A percentile compares a stretch with the other conserved stretches of the same genome.
Evolutionary conservation across 768 basidiomycete genomes (phyloP).

Genomic region (Trametes elegans): DNA sequence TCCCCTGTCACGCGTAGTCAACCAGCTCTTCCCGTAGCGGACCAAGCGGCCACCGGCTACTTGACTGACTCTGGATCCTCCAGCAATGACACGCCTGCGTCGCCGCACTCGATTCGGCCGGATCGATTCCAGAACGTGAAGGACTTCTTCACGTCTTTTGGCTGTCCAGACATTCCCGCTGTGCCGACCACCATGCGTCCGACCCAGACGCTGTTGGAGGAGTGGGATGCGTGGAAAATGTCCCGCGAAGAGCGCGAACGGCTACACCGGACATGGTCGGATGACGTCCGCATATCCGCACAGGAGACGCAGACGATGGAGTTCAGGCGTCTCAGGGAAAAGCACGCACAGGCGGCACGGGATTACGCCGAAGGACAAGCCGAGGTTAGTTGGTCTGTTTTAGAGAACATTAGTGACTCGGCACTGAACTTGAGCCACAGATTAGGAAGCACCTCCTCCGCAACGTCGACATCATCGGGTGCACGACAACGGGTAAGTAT

Average conservation of each 20-base stretch:
- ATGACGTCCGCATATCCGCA: slow-evolving; percentile 34
- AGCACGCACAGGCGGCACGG: slow-evolving; percentile 39
- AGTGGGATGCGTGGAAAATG: slow-evolving; percentile 52
- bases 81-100: too few relatives aligned
- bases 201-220: slow-evolving; percentile 37
- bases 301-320: slow-evolving; percentile 35
- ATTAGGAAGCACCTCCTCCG: slow-evolving; percentile 51
- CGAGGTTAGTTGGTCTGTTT: slow-evolving; percentile 43
- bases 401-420: not conserved
- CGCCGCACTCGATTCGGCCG: not conserved
- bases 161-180: slow-evolving; percentile 34
- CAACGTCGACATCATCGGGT: slow-evolving; percentile 63
- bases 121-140: slow-evolving; percentile 7
- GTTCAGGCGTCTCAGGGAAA: slow-evolving; percentile 42
- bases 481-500: slow-evolving; percentile 66
- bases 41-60: too few relatives aligned
- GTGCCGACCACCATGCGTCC: slow-evolving; percentile 37
- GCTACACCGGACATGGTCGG: slow-evolving; percentile 47
- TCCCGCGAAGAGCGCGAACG: slow-evolving; percentile 45
- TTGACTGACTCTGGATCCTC: too few relatives aligned
- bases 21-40: too few relatives aligned
- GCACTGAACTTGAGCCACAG: too few relatives aligned
- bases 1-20: too few relatives aligned
- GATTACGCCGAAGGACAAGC: slow-evolving; percentile 42
- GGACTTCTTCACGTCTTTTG: slow-evolving; percentile 36